These are phyloP conservation scores for Cyanidioschyzon merolae DNA, from an alignment of 23 red algal species.

Conservation along the genomic window DNA sequence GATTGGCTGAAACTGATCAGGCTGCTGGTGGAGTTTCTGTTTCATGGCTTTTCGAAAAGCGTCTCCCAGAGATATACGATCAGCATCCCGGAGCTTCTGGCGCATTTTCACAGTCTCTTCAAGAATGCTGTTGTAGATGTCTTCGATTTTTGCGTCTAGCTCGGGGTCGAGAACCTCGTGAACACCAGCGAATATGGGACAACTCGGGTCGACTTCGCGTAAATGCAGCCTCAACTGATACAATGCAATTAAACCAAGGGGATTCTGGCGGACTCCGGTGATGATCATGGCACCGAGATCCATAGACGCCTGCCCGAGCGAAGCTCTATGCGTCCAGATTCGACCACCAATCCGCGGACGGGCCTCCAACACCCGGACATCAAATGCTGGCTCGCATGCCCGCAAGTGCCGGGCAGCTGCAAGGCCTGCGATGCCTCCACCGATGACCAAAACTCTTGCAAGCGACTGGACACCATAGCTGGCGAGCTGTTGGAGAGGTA, in stretches of 20 bases:
- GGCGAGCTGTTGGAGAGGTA: conserved; percentile 24
- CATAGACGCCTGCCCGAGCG: conserved; percentile 39
- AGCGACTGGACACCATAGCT: background rate
- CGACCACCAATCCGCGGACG: conserved; percentile 61
- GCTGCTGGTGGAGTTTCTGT: conserved; percentile 11
- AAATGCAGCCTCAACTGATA: conserved; percentile 33
- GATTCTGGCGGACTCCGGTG: conserved; percentile 67
- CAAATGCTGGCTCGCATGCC: conserved; percentile 39
- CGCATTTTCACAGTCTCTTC: conserved; percentile 38
- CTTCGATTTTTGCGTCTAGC: conserved; percentile 34
- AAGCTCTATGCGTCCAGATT: conserved; percentile 55
- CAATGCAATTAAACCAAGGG: conserved; percentile 36
- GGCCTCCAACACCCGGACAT: conserved; percentile 68
- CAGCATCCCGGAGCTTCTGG: background rate
- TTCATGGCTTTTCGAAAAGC: conserved; percentile 24
- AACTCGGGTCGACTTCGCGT: conserved; percentile 30
- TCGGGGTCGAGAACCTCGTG: conserved; percentile 41
- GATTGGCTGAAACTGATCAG: conserved; percentile 20
- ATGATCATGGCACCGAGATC: conserved; percentile 88
- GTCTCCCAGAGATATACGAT: conserved; percentile 33
- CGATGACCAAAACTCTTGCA: conserved; percentile 66
- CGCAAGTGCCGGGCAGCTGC: conserved; percentile 56
- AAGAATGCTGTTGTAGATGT: conserved; percentile 50
- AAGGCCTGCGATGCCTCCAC: conserved; percentile 84
- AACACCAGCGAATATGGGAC: conserved; percentile 66